Evolutionary conservation across 192 early-diverging fungal genomes (phyloP), one percentile per base, ranked within the genome.

Genomic region (Podila horticola): DNA sequence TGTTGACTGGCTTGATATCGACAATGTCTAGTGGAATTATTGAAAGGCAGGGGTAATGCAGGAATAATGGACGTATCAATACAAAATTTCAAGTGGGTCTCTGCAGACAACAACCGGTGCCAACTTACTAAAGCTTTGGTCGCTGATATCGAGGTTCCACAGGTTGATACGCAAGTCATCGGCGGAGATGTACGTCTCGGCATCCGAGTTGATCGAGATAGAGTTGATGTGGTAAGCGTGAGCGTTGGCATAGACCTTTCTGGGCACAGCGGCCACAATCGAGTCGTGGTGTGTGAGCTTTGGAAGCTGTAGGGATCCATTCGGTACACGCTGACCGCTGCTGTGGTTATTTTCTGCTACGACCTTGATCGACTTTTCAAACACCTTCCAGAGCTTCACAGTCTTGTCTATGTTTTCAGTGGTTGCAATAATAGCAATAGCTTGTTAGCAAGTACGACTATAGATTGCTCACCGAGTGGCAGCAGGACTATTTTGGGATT

Each of bases 141-240:
- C 96, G 50, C 95, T 95, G 66, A 97, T 93, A 69, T 95, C 93
- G 85, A 99, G 85, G 79, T 99, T 99, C 98, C 98, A 99, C 69
- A 99, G 86, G 83, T 99, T 99, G 86, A 99, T 97, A 73, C 98
- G 90, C 82, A 99, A 82, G 74, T 99, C 98, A 71, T 99, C 98
- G 17, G 97, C 96, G 33, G 96, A 97, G 67, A 99, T 87, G 74
- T 97, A 99, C 9, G 97, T 99, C 75, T 99, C 97, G 33, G 92
- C 95, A 86, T 99, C 98, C 34, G 96, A 98, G 84, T 99, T 99
- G 71, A 98, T 94, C 24, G 97, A 98, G 66, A 99, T 99, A 17
- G 97, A 98, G 89, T 99, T 99, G 90, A 99, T 99, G 74, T 99
- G 98, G 88, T 99, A 98, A 11, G 97, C 95, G 83, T 99, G 98